Conservation (phyloP, 1,139 yeast genomes). For the Yamadazyma membranifaciens region DNA sequence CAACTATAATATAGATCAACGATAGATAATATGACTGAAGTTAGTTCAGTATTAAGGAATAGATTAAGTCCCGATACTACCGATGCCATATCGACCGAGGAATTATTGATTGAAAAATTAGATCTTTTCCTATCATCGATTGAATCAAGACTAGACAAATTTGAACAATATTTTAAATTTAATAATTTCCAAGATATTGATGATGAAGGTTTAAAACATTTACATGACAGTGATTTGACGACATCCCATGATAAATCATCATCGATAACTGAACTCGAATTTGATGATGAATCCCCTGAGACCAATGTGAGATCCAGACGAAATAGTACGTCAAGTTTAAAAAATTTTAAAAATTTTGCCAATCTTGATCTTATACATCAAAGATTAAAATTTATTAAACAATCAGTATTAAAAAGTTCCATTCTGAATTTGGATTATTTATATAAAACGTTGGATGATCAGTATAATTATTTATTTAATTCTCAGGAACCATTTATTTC, state of each 20-base stretch:
- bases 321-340: constrained; percentile 24
- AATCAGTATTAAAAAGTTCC: constrained; percentile 41
- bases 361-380: constrained; percentile 43
- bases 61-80: constrained; percentile 9
- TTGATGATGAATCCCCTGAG: background rate
- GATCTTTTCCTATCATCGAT: constrained; percentile 54
- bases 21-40: constrained; percentile 15
- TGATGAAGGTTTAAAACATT: constrained; percentile 17
- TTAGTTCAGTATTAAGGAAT: constrained; percentile 15
- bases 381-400: constrained; percentile 41
- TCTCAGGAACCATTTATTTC: constrained; percentile 13
- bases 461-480: constrained; percentile 47
- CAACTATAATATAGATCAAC: no score
- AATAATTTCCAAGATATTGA: constrained; percentile 15
- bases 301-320: constrained; percentile 19
- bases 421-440: constrained; percentile 47
- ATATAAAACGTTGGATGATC: constrained; percentile 53
- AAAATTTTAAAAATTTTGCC: constrained; percentile 33
- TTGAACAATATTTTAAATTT: constrained; percentile 50
- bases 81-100: constrained; percentile 36
- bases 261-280: no score
- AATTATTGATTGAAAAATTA: constrained; percentile 47
- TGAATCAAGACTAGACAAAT: constrained; percentile 49
- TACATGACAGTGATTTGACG: background rate
- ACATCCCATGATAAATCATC: no score